phyloP scores from a whole-genome alignment of 1,139 yeast species.

The Pneumocystis murina region DNA sequence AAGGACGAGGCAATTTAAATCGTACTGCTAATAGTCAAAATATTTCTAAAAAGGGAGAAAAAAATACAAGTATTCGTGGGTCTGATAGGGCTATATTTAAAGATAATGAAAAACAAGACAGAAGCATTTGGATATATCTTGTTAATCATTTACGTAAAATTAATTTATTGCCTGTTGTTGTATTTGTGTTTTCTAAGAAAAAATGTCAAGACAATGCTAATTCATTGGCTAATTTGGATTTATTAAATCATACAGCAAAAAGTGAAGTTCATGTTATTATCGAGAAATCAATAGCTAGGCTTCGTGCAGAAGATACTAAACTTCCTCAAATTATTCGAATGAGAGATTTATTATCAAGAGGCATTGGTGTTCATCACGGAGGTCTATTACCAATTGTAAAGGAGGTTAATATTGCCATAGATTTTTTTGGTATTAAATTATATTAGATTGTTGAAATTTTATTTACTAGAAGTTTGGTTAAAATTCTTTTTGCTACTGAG shows the following conservation, averaged over 20 bases:
- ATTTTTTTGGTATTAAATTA: neutral
- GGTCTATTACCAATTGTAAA: conserved; percentile 90
- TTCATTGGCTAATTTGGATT: conserved; percentile 53
- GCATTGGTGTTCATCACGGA: conserved; percentile 95
- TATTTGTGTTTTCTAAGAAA: conserved; percentile 85
- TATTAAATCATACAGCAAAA: conserved; percentile 67
- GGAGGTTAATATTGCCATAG: conserved; percentile 29
- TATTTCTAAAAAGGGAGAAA: conserved; percentile 22
- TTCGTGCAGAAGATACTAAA: conserved; percentile 82
- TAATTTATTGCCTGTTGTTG: conserved; percentile 71
- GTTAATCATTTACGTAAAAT: conserved; percentile 57
- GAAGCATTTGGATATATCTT: conserved; percentile 56
- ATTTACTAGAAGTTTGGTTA: conserved; percentile 71
- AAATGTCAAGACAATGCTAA: conserved; percentile 88
- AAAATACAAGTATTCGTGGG: conserved; percentile 17
- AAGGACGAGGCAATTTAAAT: conserved; percentile 20
- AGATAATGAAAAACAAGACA: conserved; percentile 18
- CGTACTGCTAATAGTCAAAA: conserved; percentile 21
- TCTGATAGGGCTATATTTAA: conserved; percentile 36
- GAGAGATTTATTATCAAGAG: conserved; percentile 70
- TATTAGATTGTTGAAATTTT: conserved; percentile 62
- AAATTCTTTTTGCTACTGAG: conserved; percentile 90
- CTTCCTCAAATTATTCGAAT: conserved; percentile 78
- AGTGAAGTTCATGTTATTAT: conserved; percentile 87
- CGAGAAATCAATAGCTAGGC: conserved; percentile 72